Conservation (phyloP, 1,139 yeast genomes). For the Geotrichum restrictum region DNA sequence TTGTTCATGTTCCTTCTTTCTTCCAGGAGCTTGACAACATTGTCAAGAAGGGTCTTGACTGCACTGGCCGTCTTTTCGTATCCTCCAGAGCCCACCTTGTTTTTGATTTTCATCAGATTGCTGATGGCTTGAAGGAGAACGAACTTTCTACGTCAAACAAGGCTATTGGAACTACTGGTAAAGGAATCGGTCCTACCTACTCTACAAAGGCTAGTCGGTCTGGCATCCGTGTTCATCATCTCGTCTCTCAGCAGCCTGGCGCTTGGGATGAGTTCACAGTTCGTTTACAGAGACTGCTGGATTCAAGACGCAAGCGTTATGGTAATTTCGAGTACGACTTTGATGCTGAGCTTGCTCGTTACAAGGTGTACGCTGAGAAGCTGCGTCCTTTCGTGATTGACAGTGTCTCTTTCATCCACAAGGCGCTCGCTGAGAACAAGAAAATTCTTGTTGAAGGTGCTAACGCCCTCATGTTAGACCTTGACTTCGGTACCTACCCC, state of each 20-base stretch:
- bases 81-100: conserved; percentile 95
- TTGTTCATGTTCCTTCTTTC: conserved; percentile 88
- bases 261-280: conserved; percentile 91
- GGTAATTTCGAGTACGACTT: conserved; percentile 88
- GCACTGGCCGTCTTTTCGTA: conserved; percentile 76
- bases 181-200: conserved; percentile 98
- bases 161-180: conserved; percentile 97
- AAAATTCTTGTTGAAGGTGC: conserved; percentile 96
- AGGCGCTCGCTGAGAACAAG: conserved; percentile 71
- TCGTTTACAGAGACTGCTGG: conserved; percentile 70
- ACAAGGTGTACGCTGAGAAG: conserved; percentile 67
- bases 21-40: conserved; percentile 79
- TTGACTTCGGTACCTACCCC: conserved; percentile 98
- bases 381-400: conserved; percentile 91
- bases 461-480: conserved; percentile 94
- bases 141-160: conserved; percentile 82
- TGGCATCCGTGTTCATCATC: conserved; percentile 94
- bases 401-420: conserved; percentile 84
- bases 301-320: conserved; percentile 80
- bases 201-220: conserved; percentile 96
- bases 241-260: conserved; percentile 81
- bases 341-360: conserved; percentile 73
- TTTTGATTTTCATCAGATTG: conserved; percentile 95
- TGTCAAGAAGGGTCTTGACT: conserved; percentile 66
- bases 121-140: conserved; percentile 90